Evolutionary conservation across 768 basidiomycete species (phyloP).

Genomic region (Pulveroboletus sp.): DNA sequence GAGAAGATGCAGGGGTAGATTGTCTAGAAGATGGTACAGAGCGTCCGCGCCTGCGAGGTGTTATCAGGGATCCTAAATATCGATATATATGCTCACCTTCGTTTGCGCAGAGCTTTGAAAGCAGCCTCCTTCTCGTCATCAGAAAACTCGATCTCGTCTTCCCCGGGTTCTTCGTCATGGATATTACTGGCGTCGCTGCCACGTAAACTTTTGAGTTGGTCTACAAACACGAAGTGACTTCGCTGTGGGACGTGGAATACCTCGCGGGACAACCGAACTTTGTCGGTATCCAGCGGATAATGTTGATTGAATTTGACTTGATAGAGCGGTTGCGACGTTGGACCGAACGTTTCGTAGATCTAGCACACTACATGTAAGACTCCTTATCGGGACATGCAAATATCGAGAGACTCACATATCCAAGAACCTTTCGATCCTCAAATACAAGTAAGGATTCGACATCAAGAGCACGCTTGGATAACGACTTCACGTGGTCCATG

Average conservation of each 20-base stretch:
- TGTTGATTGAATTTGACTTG: conserved; percentile 74
- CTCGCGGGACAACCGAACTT: conserved; percentile 51
- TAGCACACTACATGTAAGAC: conserved; percentile 30
- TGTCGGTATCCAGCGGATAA: conserved; percentile 57
- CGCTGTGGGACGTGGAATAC: conserved; percentile 81
- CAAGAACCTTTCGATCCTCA: conserved; percentile 84
- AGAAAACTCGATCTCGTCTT: conserved; percentile 89
- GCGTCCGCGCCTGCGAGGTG: conserved; percentile 44
- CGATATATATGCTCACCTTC: conserved; percentile 43
- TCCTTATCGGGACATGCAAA: conserved; percentile 10
- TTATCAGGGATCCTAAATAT: not conserved
- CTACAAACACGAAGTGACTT: conserved; percentile 82
- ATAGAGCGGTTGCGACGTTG: conserved; percentile 86
- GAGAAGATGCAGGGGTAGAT: conserved; percentile 51
- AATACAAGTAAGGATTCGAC: conserved; percentile 89
- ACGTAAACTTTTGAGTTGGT: conserved; percentile 62
- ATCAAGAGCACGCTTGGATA: conserved; percentile 69
- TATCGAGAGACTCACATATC: conserved; percentile 61
- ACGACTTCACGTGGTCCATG: conserved; percentile 39
- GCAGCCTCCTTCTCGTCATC: conserved; percentile 91
- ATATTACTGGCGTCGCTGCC: conserved; percentile 95
- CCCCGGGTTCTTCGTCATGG: conserved; percentile 89
- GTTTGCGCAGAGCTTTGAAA: conserved; percentile 56
- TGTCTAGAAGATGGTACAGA: conserved; percentile 54
- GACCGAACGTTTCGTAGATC: conserved; percentile 96